Conservation (phyloP, 495 filamentous ascomycete species). For the Penicillium longicatenatum region DNA sequence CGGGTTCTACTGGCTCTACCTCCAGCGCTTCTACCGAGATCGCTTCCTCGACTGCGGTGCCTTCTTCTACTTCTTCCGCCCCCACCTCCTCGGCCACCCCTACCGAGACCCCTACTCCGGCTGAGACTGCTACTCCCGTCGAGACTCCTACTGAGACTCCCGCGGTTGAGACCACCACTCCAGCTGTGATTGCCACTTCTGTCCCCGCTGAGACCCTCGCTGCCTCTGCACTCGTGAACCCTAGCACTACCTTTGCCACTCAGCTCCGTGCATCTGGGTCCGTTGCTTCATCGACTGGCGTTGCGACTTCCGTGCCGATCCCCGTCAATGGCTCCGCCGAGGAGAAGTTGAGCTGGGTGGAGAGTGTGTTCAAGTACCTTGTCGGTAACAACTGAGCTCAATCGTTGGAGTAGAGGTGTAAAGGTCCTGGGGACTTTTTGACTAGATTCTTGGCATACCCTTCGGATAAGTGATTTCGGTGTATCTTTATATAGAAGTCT, state of each 20-base stretch:
- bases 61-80: not conserved
- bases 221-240: conserved; percentile 1
- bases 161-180: conserved; percentile 1
- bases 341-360: conserved; percentile 31
- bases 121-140: conserved; percentile 7
- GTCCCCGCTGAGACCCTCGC: conserved; percentile 7
- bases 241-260: conserved; percentile 17
- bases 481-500: not conserved
- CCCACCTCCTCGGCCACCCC: not conserved
- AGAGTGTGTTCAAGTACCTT: conserved; percentile 27
- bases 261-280: conserved; percentile 12
- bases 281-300: conserved; percentile 8
- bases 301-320: conserved; percentile 14
- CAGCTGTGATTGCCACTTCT: conserved; percentile 1
- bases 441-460: not conserved
- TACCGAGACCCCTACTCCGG: not conserved
- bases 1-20: conserved; percentile 14
- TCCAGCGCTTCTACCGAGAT: not conserved
- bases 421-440: too few relatives aligned
- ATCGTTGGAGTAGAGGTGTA: not conserved
- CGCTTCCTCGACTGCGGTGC: not conserved
- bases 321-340: conserved; percentile 31
- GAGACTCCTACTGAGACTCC: conserved; percentile 12
- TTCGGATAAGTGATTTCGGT: not conserved
- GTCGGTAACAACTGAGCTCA: conserved; percentile 13